Evolutionary conservation across 164 flowering plant genomes (phyloP).

Genomic region (Magnolia sinica): DNA sequence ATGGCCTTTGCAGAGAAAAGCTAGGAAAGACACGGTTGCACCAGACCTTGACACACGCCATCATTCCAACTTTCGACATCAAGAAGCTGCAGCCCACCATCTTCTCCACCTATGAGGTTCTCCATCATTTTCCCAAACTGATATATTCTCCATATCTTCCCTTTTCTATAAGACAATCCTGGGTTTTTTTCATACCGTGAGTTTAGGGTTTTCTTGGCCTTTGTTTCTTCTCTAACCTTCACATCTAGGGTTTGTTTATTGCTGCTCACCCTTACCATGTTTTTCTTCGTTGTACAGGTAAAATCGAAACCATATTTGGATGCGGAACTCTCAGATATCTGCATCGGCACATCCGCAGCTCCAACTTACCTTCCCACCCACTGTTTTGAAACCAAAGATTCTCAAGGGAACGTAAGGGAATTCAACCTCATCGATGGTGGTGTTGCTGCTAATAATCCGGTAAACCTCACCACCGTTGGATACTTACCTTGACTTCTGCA

Average conservation of each 20-base stretch:
- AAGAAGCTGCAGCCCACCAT: constrained; percentile 39
- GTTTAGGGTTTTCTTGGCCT: not conserved
- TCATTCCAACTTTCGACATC: constrained; percentile 47
- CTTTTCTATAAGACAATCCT: not conserved
- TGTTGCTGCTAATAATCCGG: constrained; percentile 61
- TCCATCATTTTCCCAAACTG: not conserved
- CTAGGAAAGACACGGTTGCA: constrained; percentile 29
- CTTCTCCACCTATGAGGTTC: constrained; percentile 27
- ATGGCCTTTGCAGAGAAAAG: constrained; percentile 5
- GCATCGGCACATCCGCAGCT: constrained; percentile 65
- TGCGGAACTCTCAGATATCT: constrained; percentile 50
- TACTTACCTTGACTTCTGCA: no score
- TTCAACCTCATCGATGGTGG: constrained; percentile 72
- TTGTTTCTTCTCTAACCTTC: not conserved
- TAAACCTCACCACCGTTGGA: constrained; percentile 12
- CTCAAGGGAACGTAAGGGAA: constrained; percentile 19
- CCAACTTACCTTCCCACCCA: constrained; percentile 54
- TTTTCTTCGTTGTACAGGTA: constrained; percentile 21
- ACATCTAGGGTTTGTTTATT: not conserved
- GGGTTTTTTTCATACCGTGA: not conserved
- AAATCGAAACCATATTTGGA: constrained; percentile 18
- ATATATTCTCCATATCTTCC: not conserved
- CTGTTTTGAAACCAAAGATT: constrained; percentile 34
- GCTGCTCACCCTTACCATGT: not conserved
- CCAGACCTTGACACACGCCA: constrained; percentile 37